Base-by-base conservation (phyloP, 129 eudicot species). In the Flaveria sonorensis region DNA sequence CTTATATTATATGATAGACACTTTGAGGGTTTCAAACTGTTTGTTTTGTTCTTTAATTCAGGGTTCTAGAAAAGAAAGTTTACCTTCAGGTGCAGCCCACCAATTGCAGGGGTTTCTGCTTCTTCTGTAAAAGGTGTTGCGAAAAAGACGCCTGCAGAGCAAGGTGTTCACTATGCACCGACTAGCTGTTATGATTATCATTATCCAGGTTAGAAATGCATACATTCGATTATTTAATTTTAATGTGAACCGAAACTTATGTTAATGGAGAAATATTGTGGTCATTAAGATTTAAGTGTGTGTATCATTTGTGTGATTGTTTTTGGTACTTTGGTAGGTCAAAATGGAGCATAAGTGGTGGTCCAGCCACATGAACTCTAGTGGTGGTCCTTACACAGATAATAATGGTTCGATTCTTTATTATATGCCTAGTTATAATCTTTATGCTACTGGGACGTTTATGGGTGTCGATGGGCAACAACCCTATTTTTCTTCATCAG, bases 121-220 rank as follows among this genome's bases (percentile, higher is more conserved):
- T 69, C 89, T 72, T 73, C 86, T 52, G 51, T 68, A 77, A 89
- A 87, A 45, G 84, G 87, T 47, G 90, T 70, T 16, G 46, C 62
- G 77, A 77, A 73, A 60, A 61, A 76, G 65, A 43, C 85, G 40
- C 76, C 71, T 10, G 79, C 82, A 52, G n/a, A n/a, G n/a, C n/a
- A n/a, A n/a, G 90, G 82, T 53, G 76, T 36, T 80, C 82, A 81
- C 47, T 60, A 82, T 72, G 80, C 86, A 53, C 86, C 84, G 48
- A 71, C 89, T 75, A 81, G 81, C 90, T 85, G 84, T 78, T 87
- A 82, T 43, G 80, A 87, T 78, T 84, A 89, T 74, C 88, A 87
- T 75, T 89, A 89, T 72, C 85, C 97, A 89, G 97, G 97, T 92
- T 72, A 78, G 76, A 76, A 76, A n/a, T 74, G 53, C 43, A 71